These are phyloP conservation scores for Hamigera avellanea DNA, from an alignment of 495 filamentous ascomycete genomes.

Conservation along the genomic window DNA sequence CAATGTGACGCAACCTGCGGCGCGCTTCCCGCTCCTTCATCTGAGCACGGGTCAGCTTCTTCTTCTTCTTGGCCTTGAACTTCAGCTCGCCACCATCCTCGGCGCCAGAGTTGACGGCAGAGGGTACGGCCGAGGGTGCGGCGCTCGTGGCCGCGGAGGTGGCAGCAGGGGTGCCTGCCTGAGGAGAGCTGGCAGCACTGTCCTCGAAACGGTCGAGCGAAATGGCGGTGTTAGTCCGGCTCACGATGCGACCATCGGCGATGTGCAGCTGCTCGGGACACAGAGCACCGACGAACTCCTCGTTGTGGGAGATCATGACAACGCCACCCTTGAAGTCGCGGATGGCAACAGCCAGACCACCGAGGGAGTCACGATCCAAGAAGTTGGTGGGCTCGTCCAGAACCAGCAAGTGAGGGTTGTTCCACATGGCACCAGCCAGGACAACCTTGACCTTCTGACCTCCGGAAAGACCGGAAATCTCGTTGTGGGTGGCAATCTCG, in stretches of 20 bases:
- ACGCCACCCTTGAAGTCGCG: conserved; percentile 96
- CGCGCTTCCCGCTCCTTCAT: conserved; percentile 85
- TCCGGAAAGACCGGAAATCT: conserved; percentile 92
- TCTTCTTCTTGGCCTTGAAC: conserved; percentile 93
- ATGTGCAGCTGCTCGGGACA: conserved; percentile 94
- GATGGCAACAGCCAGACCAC: conserved; percentile 90
- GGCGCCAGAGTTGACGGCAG: conserved; percentile 71
- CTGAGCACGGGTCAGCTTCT: conserved; percentile 96
- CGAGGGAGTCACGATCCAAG: conserved; percentile 93
- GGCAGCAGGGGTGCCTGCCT: conserved; percentile 40
- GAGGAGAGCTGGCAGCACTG: conserved; percentile 49
- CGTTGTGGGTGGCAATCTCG: conserved; percentile 96
- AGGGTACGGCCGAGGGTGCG: conserved; percentile 46
- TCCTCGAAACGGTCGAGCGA: conserved; percentile 81
- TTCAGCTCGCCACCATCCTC: conserved; percentile 77
- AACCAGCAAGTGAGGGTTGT: conserved; percentile 93
- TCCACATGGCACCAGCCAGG: conserved; percentile 96
- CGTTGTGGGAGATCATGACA: conserved; percentile 98
- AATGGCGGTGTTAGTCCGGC: conserved; percentile 66
- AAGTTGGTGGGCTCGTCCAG: conserved; percentile 99
- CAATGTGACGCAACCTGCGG: conserved; percentile 82
- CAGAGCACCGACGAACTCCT: conserved; percentile 93
- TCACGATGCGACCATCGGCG: conserved; percentile 70
- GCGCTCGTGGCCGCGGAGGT: conserved; percentile 46
- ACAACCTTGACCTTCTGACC: conserved; percentile 99